Percentiles rank a stretch among this genome's conserved stretches.
phyloP scores from a whole-genome alignment of 345 rosid genomes.

The Citrus medica region DNA sequence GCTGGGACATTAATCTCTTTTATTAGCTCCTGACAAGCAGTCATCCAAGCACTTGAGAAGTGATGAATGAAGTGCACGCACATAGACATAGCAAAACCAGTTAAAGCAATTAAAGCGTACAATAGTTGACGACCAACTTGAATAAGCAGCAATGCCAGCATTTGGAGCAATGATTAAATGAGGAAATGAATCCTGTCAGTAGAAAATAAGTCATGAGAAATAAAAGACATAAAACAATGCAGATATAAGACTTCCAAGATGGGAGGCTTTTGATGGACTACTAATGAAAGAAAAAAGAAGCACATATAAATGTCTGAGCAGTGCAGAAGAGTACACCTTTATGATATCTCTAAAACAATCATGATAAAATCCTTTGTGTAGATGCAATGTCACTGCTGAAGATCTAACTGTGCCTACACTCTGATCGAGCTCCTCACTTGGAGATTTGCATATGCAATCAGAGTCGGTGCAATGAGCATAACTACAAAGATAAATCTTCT shows the following conservation, averaged over 20 bases:
- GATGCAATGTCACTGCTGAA: slow-evolving; percentile 48
- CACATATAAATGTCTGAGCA: background rate
- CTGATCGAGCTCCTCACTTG: slow-evolving; percentile 22
- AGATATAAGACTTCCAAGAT: background rate
- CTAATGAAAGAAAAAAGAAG: background rate
- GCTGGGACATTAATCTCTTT: slow-evolving; percentile 68
- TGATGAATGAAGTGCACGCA: background rate
- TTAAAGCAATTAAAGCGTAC: slow-evolving; percentile 34
- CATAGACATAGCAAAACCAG: background rate
- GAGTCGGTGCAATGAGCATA: slow-evolving; percentile 52
- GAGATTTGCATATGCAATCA: slow-evolving; percentile 57
- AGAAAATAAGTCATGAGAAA: slow-evolving; percentile 14
- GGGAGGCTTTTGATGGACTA: slow-evolving; percentile 6
- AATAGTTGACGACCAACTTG: slow-evolving; percentile 80
- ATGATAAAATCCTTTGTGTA: slow-evolving; percentile 76
- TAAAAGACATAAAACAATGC: background rate
- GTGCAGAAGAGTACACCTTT: slow-evolving; percentile 30
- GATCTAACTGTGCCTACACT: slow-evolving; percentile 11
- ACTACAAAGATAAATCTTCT: slow-evolving; percentile 38
- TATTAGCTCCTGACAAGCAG: slow-evolving; percentile 57
- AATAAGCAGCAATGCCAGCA: slow-evolving; percentile 84
- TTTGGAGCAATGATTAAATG: slow-evolving; percentile 77
- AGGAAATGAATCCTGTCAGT: slow-evolving; percentile 58
- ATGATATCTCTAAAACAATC: slow-evolving; percentile 55
- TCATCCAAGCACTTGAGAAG: background rate